These are phyloP conservation scores for Circinella umbellata DNA, from an alignment of 371 early-diverging fungal genomes.

Conservation along the genomic window DNA sequence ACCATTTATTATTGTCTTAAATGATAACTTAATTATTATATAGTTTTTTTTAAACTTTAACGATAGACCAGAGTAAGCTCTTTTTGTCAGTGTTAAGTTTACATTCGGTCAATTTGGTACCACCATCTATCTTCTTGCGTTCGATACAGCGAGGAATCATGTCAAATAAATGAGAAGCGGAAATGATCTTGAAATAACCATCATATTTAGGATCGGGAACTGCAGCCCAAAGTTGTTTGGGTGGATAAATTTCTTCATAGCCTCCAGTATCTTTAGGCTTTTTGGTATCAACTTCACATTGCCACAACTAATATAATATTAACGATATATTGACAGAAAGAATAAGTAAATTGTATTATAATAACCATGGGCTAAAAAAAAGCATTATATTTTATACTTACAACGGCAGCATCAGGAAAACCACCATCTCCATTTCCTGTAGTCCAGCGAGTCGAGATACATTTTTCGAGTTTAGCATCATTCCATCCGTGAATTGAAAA, in stretches of 20 bases:
- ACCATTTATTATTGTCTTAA: neutral
- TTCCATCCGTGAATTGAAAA: conserved; percentile 33
- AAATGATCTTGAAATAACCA: conserved; percentile 33
- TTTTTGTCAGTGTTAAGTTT: conserved; percentile 30
- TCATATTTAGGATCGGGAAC: conserved; percentile 26
- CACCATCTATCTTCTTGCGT: conserved; percentile 28
- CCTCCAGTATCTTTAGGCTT: conserved; percentile 23
- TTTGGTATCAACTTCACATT: conserved; percentile 37
- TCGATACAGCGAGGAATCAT: conserved; percentile 38
- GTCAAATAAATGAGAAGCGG: conserved; percentile 40
- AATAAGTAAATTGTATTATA: neutral
- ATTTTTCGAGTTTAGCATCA: conserved; percentile 29
- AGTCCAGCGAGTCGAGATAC: conserved; percentile 42
- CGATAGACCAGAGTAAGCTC: conserved; percentile 31
- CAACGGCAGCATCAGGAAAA: conserved; percentile 41
- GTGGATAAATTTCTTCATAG: conserved; percentile 29
- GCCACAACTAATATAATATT: conserved; percentile 32
- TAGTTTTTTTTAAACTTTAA: conserved; percentile 8
- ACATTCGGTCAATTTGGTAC: conserved; percentile 32
- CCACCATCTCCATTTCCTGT: conserved; percentile 25
- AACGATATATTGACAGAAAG: neutral
- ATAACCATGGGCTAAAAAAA: too few species aligned
- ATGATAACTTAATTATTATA: neutral
- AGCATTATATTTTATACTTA: conserved; percentile 11
- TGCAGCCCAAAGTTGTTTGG: conserved; percentile 40